Percentiles rank a stretch among this genome's conserved stretches.
Evolutionary conservation across 371 early-diverging fungal genomes (phyloP).

Genomic region (Dinochytrium kinnereticum): DNA sequence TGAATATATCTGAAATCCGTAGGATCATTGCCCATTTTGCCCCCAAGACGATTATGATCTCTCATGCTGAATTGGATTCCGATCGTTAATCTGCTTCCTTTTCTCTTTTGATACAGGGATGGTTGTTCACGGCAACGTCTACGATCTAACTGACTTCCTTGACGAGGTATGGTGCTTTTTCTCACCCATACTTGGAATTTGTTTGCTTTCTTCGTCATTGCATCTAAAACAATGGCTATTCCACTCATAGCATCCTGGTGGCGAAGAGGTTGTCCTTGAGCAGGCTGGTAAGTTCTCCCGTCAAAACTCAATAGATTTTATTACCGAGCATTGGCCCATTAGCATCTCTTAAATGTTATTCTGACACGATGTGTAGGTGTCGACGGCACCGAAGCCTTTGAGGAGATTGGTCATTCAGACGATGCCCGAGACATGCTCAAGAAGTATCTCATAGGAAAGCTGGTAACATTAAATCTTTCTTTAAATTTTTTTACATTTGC

Average conservation of each 20-base stretch:
- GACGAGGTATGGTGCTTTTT: slow-evolving; percentile 59
- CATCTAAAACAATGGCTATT: not conserved
- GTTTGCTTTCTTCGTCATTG: slow-evolving; percentile 4
- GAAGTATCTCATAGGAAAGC: slow-evolving; percentile 26
- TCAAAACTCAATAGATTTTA: no score
- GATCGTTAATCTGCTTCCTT: no score
- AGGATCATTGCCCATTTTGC: no score
- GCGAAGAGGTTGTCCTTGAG: slow-evolving; percentile 57
- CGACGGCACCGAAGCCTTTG: slow-evolving; percentile 91
- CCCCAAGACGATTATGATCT: no score
- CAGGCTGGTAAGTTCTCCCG: slow-evolving; percentile 44
- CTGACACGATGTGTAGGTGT: slow-evolving; percentile 53
- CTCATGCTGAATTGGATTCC: no score
- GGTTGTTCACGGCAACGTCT: slow-evolving; percentile 79
- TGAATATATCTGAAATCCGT: no score
- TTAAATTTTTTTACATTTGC: no score
- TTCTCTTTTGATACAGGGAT: slow-evolving; percentile 52
- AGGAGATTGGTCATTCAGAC: slow-evolving; percentile 90
- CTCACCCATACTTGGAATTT: not conserved
- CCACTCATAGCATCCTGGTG: slow-evolving; percentile 45
- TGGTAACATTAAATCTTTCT: no score
- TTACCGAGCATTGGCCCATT: no score
- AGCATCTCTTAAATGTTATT: not conserved
- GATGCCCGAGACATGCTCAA: slow-evolving; percentile 85
- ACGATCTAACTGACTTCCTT: slow-evolving; percentile 79